These are phyloP conservation scores for Bjerkandera adusta DNA, from an alignment of 1,284 basidiomycete species.

Conservation along the genomic window DNA sequence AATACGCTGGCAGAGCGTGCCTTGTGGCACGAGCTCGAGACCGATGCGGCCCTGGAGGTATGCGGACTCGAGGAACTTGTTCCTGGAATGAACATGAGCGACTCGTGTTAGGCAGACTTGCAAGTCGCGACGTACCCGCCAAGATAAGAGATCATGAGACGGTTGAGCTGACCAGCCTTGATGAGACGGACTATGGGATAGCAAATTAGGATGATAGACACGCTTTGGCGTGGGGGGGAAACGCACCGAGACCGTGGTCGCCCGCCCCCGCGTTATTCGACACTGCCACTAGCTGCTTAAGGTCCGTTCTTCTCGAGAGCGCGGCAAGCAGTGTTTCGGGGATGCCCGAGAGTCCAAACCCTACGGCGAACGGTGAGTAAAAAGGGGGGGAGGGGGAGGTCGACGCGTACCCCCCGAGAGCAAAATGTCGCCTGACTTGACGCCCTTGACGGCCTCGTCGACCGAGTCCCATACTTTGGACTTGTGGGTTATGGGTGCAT, in stretches of 20 bases:
- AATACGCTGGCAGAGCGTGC: conserved; percentile 87
- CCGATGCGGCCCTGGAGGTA: conserved; percentile 84
- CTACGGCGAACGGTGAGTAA: conserved; percentile 35
- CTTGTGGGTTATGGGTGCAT: conserved; percentile 40
- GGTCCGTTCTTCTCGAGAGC: conserved; percentile 66
- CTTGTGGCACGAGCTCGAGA: conserved; percentile 87
- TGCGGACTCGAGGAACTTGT: conserved; percentile 71
- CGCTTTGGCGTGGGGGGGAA: conserved; percentile 4
- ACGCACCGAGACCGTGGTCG: conserved; percentile 75
- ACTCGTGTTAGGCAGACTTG: background rate
- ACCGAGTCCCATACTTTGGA: conserved; percentile 81
- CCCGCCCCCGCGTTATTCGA: conserved; percentile 90
- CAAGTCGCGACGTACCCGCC: conserved; percentile 57
- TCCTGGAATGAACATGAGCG: conserved; percentile 39
- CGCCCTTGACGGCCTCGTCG: conserved; percentile 80
- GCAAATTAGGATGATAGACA: conserved; percentile 13
- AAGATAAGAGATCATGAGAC: conserved; percentile 85
- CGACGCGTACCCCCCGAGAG: conserved; percentile 70
- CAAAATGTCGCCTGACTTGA: conserved; percentile 77
- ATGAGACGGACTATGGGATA: conserved; percentile 64
- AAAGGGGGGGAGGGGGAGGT: conserved; percentile 2
- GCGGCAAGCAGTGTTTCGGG: conserved; percentile 85
- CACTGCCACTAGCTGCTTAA: conserved; percentile 75
- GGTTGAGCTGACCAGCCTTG: conserved; percentile 72
- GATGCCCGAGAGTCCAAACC: conserved; percentile 76